Percentiles rank a stretch among this genome's conserved stretches.
Conservation (phyloP, 108 stramenopile genomes). For the Stephanodiscus minutulus region DNA sequence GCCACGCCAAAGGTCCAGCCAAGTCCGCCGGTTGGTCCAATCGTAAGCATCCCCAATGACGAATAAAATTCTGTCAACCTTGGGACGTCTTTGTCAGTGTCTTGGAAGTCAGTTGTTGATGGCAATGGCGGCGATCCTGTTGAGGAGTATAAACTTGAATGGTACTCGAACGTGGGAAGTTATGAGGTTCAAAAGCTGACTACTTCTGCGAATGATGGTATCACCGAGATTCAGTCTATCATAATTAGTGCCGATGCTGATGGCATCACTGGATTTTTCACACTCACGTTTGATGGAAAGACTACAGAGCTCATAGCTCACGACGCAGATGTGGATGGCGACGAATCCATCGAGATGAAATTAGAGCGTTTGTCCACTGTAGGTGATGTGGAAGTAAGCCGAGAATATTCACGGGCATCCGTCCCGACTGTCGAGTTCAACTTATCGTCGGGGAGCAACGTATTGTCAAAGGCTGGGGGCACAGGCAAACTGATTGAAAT, state of each 20-base stretch:
- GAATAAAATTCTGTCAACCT: conserved; percentile 9
- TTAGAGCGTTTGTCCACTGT: conserved; percentile 66
- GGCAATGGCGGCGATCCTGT: conserved; percentile 46
- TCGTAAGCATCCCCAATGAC: conserved; percentile 32
- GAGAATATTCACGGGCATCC: conserved; percentile 59
- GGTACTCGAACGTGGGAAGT: conserved; percentile 49
- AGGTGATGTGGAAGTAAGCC: conserved; percentile 73
- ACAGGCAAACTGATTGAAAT: conserved; percentile 16
- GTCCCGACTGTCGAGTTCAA: conserved; percentile 53
- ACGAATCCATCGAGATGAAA: conserved; percentile 58
- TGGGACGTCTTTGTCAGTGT: conserved; percentile 53
- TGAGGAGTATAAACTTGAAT: conserved; percentile 59
- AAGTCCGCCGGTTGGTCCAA: conserved; percentile 10
- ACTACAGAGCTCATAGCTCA: conserved; percentile 73
- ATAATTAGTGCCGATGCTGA: conserved; percentile 57
- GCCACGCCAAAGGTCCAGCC: conserved; percentile 65
- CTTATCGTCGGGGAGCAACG: conserved; percentile 40
- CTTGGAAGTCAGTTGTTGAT: conserved; percentile 49
- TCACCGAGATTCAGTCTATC: conserved; percentile 64
- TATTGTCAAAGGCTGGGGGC: conserved; percentile 27
- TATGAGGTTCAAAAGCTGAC: conserved; percentile 80
- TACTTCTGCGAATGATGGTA: conserved; percentile 64
- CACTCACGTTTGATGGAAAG: conserved; percentile 64
- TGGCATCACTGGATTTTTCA: conserved; percentile 79
- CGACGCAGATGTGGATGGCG: conserved; percentile 74